Evolutionary conservation across 1,284 basidiomycete genomes (phyloP), one percentile per base, ranked within the genome.

Genomic region (Cronartium quercuum): DNA sequence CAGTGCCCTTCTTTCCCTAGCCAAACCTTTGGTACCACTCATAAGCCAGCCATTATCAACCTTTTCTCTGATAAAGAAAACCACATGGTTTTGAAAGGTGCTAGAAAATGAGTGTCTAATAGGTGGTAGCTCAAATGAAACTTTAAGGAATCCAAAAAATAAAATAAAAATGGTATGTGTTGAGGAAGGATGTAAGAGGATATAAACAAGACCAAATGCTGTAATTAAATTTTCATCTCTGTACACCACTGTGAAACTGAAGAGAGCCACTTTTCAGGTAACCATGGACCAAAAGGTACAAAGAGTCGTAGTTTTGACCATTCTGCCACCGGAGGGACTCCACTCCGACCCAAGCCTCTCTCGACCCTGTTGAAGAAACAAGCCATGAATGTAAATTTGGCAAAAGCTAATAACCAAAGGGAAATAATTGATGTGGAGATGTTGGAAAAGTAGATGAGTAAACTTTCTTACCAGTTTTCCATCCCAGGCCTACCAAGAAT

Each of bases 251-350:
- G 4, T n/a, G 18, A 47, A n/a, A 66, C 29, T 18, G 3, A 55
- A 58, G 69, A 57, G 10, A 75, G 47, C 66, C 66, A 75, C 57
- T 51, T 67, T 41, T 68, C 58, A 40, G 73, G 73, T 2, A 63
- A 35, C 51, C 66, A 41, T 35, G 55, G 57, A 10, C 65, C 66
- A 61, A 75, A 67, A 29, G 73, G 73, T 35, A 75, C 37, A 12
- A 62, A 24, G 29, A n/a, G 57, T 55, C 73, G 37, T 6, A 51
- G 66, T 44, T 57, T 68, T 1, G 65, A 67, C 73, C 73, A 75
- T 35, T 67, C 57, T 57, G 57, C 37, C 12, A 58, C 42, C 7
- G 42, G 57, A 12, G 73, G 73, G 12, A 75, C 63, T 29, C 61
- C 73, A 21, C 44, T 68, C 24, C 58, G 44, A 6, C 66, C 73